These are phyloP conservation scores for Porogramme epimiltina DNA, from an alignment of 1,284 basidiomycete genomes.

Conservation along the genomic window DNA sequence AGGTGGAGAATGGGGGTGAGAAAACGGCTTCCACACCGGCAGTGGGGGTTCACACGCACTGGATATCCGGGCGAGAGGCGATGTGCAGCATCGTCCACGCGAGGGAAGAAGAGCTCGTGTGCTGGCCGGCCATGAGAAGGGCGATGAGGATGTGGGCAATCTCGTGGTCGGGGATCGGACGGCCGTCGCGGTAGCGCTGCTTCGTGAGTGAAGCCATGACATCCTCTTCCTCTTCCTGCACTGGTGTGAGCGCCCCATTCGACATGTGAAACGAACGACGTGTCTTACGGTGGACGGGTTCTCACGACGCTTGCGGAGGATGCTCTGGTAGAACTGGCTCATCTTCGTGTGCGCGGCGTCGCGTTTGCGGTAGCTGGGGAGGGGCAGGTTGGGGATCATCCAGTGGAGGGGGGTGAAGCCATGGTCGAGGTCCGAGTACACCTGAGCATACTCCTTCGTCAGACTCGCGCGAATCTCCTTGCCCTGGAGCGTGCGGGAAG, in stretches of 20 bases:
- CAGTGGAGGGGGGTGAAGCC: conserved; percentile 94
- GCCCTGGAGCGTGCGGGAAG: conserved; percentile 91
- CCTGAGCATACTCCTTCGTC: conserved; percentile 84
- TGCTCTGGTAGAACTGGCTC: conserved; percentile 91
- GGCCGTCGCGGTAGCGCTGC: conserved; percentile 88
- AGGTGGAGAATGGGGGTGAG: neutral
- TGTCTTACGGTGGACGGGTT: conserved; percentile 45
- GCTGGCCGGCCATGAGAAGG: conserved; percentile 96
- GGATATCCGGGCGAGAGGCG: conserved; percentile 77
- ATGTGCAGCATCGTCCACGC: conserved; percentile 94
- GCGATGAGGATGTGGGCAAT: conserved; percentile 98
- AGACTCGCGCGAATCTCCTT: conserved; percentile 82
- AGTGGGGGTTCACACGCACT: conserved; percentile 50
- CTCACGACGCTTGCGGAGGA: conserved; percentile 79
- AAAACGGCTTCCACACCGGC: neutral
- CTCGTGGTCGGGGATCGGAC: conserved; percentile 82
- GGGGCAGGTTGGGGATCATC: conserved; percentile 91
- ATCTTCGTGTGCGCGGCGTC: conserved; percentile 93
- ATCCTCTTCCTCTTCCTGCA: conserved; percentile 74
- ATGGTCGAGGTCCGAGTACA: conserved; percentile 92
- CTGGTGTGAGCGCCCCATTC: neutral
- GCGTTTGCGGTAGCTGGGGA: conserved; percentile 86
- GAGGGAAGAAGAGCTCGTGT: conserved; percentile 91
- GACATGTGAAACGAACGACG: neutral
- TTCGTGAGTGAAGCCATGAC: conserved; percentile 91